phyloP scores from a whole-genome alignment of 306 rosid genomes.

The Fragaria iinumae region DNA sequence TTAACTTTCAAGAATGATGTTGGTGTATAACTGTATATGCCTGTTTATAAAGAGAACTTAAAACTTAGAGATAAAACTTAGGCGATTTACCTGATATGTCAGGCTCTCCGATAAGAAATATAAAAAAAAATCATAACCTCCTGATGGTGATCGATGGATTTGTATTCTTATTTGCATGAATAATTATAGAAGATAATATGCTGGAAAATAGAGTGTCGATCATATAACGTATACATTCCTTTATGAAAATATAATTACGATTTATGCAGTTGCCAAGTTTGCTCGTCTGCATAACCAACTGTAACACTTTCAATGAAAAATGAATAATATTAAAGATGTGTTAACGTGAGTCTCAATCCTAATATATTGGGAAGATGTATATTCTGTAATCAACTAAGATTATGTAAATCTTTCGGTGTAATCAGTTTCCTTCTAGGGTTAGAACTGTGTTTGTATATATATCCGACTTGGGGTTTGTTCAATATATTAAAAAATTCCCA shows the following conservation, averaged over 20 bases:
- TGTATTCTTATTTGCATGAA: background rate
- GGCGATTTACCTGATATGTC: background rate
- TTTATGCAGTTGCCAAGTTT: background rate
- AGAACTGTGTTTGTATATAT: no score
- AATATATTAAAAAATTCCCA: no score
- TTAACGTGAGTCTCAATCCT: no score
- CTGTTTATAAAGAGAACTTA: background rate
- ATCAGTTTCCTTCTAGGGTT: no score
- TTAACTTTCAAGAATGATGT: no score
- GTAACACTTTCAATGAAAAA: background rate
- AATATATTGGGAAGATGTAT: no score
- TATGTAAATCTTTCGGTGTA: no score
- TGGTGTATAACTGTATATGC: background rate
- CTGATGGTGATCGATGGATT: background rate
- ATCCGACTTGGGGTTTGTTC: no score
- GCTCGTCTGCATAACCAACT: background rate
- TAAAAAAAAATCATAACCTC: background rate
- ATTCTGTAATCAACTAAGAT: no score
- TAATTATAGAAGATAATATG: background rate
- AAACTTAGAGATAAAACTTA: no score
- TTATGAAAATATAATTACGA: background rate
- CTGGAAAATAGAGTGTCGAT: background rate
- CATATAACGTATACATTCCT: background rate
- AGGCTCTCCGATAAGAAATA: background rate
- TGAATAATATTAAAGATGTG: background rate